A percentile compares a stretch with the other conserved stretches of the same genome.
Conservation (phyloP, 1,284 basidiomycete species). For the Somion occarium region DNA sequence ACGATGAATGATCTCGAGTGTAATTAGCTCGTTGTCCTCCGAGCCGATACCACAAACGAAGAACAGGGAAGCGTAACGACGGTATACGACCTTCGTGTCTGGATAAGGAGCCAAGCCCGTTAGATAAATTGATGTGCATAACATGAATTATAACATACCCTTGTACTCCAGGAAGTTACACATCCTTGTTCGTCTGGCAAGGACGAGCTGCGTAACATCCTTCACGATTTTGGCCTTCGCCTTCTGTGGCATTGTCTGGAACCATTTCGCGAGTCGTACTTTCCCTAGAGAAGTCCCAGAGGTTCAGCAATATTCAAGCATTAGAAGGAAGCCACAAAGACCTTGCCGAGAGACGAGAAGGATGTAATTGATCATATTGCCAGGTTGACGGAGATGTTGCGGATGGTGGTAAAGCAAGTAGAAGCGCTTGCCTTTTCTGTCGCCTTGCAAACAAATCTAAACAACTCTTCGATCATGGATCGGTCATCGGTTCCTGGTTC, state of each 20-base stretch:
- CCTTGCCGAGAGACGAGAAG: slow-evolving; percentile 93
- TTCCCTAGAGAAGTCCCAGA: slow-evolving; percentile 64
- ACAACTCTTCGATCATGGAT: slow-evolving; percentile 3
- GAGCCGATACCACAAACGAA: slow-evolving; percentile 93
- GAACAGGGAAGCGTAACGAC: slow-evolving; percentile 97
- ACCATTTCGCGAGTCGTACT: slow-evolving; percentile 98
- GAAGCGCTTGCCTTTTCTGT: slow-evolving; percentile 1
- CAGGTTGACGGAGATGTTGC: not conserved
- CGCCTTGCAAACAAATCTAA: slow-evolving; percentile 1
- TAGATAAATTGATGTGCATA: not conserved
- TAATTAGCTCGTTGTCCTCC: slow-evolving; percentile 89
- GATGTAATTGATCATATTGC: slow-evolving; percentile 36
- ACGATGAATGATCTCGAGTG: slow-evolving; percentile 95
- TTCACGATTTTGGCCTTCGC: slow-evolving; percentile 98
- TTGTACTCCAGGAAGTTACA: slow-evolving; percentile 99
- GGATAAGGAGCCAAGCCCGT: slow-evolving; percentile 6
- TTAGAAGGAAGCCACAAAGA: slow-evolving; percentile 24
- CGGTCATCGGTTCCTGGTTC: not conserved
- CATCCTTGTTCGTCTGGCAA: slow-evolving; percentile 95
- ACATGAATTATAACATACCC: slow-evolving; percentile 43
- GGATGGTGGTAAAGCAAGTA: not conserved
- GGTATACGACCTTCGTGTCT: slow-evolving; percentile 96
- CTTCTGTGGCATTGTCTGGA: slow-evolving; percentile 92
- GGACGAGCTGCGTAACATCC: slow-evolving; percentile 97
- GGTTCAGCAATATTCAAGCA: slow-evolving; percentile 1